These are phyloP conservation scores for Colletotrichum spaethianum DNA, from an alignment of 2,329 filamentous ascomycete species.

Conservation along the genomic window DNA sequence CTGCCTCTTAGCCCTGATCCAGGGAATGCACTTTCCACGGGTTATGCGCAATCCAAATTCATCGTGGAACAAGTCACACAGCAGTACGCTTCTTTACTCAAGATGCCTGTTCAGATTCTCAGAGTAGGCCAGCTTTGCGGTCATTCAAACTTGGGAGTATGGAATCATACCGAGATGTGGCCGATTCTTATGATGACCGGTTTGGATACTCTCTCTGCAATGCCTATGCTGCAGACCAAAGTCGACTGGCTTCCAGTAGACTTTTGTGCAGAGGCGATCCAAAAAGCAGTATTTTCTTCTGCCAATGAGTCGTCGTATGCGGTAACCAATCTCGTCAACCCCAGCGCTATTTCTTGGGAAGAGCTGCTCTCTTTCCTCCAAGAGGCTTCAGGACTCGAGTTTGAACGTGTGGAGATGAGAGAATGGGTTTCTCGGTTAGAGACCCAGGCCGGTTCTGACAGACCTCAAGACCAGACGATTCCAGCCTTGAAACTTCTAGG, in stretches of 20 bases:
- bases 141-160: not conserved
- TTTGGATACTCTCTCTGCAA: not conserved
- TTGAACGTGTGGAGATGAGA: not conserved
- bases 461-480: not conserved
- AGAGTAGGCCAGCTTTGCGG: slow-evolving; percentile 33
- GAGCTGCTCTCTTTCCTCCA: not conserved
- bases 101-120: not conserved
- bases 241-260: slow-evolving; percentile 35
- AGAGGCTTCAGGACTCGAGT: not conserved
- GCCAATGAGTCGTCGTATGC: not conserved
- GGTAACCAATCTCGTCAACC: slow-evolving; percentile 14
- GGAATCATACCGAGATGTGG: slow-evolving; percentile 36
- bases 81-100: not conserved
- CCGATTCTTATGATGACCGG: slow-evolving; percentile 31
- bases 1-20: slow-evolving; percentile 10
- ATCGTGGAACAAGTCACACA: slow-evolving; percentile 24
- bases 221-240: slow-evolving; percentile 10
- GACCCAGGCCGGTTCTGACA: not conserved
- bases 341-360: not conserved
- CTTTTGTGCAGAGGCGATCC: slow-evolving; percentile 5
- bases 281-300: not conserved
- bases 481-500: slow-evolving; percentile 24
- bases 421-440: slow-evolving; percentile 21
- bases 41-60: slow-evolving; percentile 35
- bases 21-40: not conserved